A percentile compares a stretch with the other conserved stretches of the same genome.
Evolutionary conservation across 2,329 filamentous ascomycete species (phyloP).

Genomic region (Calonectria honghensis): DNA sequence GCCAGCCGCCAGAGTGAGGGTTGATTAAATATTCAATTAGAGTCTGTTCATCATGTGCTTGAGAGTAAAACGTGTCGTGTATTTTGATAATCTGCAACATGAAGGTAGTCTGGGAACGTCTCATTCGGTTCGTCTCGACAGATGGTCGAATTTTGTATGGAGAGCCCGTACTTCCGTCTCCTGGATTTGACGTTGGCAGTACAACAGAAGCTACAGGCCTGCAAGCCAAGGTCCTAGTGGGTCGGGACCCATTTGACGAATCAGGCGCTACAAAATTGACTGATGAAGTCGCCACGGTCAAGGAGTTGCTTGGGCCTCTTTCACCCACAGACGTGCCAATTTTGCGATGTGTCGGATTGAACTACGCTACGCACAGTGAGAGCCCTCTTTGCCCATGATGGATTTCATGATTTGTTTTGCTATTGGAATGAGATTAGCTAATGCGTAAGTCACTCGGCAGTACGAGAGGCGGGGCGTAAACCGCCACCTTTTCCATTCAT

Average conservation of each 20-base stretch:
- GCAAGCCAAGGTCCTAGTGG: constrained; percentile 71
- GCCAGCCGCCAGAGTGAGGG: no score
- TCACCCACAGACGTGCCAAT: constrained; percentile 71
- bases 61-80: not conserved
- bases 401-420: not conserved
- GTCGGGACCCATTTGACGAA: constrained; percentile 69
- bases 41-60: not conserved
- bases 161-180: constrained; percentile 68
- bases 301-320: constrained; percentile 72
- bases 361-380: constrained; percentile 75
- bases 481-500: constrained; percentile 69
- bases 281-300: constrained; percentile 72
- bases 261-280: constrained; percentile 69
- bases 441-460: constrained; percentile 53
- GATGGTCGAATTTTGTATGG: constrained; percentile 71
- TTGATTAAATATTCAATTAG: constrained; percentile 8
- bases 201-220: constrained; percentile 68
- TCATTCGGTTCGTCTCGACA: constrained; percentile 73
- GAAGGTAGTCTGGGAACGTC: constrained; percentile 66
- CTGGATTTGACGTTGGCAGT: constrained; percentile 66
- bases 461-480: constrained; percentile 70
- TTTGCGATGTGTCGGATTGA: constrained; percentile 75
- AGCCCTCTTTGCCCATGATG: not conserved
- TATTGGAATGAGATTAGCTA: not conserved
- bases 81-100: constrained; percentile 45